Conservation (phyloP, 2,329 filamentous ascomycete species). For the Fusarium mangiferae region DNA sequence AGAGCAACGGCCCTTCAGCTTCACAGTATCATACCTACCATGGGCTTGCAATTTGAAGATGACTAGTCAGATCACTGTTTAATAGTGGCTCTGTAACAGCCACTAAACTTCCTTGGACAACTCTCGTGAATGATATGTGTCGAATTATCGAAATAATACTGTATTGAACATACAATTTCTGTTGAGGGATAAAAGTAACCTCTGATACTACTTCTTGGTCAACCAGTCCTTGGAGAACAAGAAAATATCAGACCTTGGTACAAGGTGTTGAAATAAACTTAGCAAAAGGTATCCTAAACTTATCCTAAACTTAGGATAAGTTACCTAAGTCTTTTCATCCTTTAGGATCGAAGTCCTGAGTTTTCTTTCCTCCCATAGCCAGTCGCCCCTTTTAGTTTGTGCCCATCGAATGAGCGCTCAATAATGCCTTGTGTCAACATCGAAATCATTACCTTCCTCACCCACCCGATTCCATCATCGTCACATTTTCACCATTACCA, state of each 20-base stretch:
- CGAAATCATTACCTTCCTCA: background rate
- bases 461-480: background rate
- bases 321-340: background rate
- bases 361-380: background rate
- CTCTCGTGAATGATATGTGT: background rate
- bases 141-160: background rate
- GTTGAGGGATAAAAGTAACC: background rate
- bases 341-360: background rate
- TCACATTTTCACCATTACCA: background rate
- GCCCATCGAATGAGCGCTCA: background rate
- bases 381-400: background rate
- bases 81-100: background rate
- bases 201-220: background rate
- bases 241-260: background rate
- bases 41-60: background rate
- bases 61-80: background rate
- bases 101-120: background rate
- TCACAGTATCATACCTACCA: background rate
- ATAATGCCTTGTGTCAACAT: background rate
- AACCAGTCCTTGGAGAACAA: background rate
- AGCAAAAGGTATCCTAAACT: background rate
- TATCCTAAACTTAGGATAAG: background rate
- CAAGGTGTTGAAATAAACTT: background rate
- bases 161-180: background rate
- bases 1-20: background rate